A percentile compares a stretch with the other conserved stretches of the same genome.
Conservation (phyloP, 495 filamentous ascomycete genomes). For the Daldinia loculata region DNA sequence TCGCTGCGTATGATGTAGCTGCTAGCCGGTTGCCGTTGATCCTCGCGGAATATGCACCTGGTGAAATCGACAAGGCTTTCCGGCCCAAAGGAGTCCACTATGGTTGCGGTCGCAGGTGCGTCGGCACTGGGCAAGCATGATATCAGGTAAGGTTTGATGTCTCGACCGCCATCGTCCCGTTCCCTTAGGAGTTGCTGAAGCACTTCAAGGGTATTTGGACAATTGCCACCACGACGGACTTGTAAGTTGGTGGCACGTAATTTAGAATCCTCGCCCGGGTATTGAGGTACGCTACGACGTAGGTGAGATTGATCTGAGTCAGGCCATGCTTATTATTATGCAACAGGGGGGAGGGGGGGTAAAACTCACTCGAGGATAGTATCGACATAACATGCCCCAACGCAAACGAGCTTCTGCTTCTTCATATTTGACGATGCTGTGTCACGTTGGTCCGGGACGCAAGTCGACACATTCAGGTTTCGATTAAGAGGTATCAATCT, state of each 20-base stretch:
- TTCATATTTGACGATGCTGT: constrained; percentile 42
- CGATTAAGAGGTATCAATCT: constrained; percentile 5
- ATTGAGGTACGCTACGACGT: constrained; percentile 66
- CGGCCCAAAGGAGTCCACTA: constrained; percentile 53
- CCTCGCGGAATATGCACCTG: constrained; percentile 67
- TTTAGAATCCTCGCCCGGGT: constrained; percentile 75
- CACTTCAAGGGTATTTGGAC: constrained; percentile 74
- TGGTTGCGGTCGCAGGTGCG: constrained; percentile 48
- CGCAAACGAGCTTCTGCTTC: constrained; percentile 61
- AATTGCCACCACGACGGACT: constrained; percentile 75
- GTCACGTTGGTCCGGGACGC: constrained; percentile 34
- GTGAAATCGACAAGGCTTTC: constrained; percentile 57
- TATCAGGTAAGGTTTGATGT: constrained; percentile 51
- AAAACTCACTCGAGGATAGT: constrained; percentile 69
- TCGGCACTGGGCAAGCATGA: constrained; percentile 49
- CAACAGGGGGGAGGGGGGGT: constrained; percentile 14
- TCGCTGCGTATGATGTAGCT: constrained; percentile 75
- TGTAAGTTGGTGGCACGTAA: constrained; percentile 67
- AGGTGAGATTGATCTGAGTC: constrained; percentile 34
- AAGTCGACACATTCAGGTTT: constrained; percentile 21
- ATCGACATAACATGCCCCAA: constrained; percentile 74
- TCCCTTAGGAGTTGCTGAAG: constrained; percentile 65
- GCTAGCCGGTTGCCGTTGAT: constrained; percentile 66
- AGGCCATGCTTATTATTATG: constrained; percentile 33
- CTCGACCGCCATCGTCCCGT: constrained; percentile 16